These are phyloP conservation scores for Fusarium bactridioides DNA, from an alignment of 2,329 filamentous ascomycete genomes.

Conservation along the genomic window DNA sequence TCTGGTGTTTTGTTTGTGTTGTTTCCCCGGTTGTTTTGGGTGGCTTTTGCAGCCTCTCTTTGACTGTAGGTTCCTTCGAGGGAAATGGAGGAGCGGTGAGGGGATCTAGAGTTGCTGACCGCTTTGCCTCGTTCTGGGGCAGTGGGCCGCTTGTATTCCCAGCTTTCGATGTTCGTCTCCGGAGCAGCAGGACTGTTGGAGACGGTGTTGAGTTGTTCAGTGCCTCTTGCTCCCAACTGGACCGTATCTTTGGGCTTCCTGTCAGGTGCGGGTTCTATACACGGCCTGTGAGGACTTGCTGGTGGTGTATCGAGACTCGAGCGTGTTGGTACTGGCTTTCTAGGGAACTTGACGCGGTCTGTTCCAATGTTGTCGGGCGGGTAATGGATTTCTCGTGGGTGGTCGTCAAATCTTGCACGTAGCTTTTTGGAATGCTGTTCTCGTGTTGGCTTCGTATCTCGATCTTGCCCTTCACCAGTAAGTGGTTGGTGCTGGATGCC, in stretches of 20 bases:
- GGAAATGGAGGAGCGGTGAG: background rate
- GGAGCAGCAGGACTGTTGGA: background rate
- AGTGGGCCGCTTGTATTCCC: constrained; percentile 1
- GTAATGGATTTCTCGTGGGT: constrained; percentile 13
- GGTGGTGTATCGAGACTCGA: background rate
- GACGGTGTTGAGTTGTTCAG: background rate
- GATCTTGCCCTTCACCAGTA: constrained; percentile 1
- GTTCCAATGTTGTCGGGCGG: background rate
- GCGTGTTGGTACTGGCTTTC: constrained; percentile 10
- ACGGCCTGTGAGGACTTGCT: background rate
- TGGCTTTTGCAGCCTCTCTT: background rate
- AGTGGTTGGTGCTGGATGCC: background rate
- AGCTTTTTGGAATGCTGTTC: background rate
- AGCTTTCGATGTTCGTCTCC: background rate
- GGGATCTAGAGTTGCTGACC: background rate
- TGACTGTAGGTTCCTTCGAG: background rate
- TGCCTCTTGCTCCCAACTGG: background rate
- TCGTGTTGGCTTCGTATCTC: background rate
- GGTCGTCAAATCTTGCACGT: constrained; percentile 20
- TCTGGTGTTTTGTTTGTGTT: constrained; percentile 25
- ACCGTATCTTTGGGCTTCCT: background rate
- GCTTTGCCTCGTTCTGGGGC: constrained; percentile 2
- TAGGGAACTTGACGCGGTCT: background rate
- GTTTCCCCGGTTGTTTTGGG: constrained; percentile 18
- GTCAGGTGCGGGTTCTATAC: constrained; percentile 24